These are phyloP conservation scores for Mycena venus DNA, from an alignment of 768 basidiomycete genomes.

Conservation along the genomic window DNA sequence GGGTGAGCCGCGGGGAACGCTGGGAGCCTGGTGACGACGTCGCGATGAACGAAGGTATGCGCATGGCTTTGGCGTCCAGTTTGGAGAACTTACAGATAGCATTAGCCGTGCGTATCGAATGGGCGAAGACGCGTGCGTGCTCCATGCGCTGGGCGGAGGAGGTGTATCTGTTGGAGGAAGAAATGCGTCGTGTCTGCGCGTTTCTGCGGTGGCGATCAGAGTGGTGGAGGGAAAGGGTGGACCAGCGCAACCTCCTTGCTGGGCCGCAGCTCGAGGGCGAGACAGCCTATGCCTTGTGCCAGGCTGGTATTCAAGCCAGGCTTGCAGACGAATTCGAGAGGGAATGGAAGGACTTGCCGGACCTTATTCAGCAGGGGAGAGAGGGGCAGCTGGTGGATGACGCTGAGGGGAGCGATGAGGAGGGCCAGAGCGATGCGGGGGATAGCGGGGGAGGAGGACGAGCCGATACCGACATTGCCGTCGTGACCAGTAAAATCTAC, in stretches of 20 bases:
- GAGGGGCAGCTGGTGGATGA: too few species aligned
- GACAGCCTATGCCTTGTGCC: neutral
- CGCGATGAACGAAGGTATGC: neutral
- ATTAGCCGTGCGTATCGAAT: slow-evolving; percentile 22
- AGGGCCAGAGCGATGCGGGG: too few species aligned
- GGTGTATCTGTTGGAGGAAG: slow-evolving; percentile 39
- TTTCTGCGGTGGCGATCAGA: slow-evolving; percentile 32
- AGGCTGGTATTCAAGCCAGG: neutral
- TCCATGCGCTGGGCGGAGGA: too few species aligned
- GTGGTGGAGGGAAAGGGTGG: slow-evolving; percentile 29
- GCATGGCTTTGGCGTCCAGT: too few species aligned
- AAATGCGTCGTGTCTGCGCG: slow-evolving; percentile 33
- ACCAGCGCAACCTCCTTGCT: neutral
- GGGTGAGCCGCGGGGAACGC: neutral
- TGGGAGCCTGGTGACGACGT: neutral
- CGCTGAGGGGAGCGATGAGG: too few species aligned
- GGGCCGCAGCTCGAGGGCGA: neutral
- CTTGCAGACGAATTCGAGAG: neutral
- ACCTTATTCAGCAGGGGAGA: neutral
- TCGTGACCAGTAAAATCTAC: neutral
- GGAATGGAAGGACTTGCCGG: neutral
- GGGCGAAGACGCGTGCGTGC: neutral
- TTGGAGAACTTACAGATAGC: too few species aligned
- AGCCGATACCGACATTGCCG: neutral
- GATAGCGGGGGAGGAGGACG: neutral